phyloP scores from a whole-genome alignment of 345 rosid species.

The Eucalyptus tenuipes region DNA sequence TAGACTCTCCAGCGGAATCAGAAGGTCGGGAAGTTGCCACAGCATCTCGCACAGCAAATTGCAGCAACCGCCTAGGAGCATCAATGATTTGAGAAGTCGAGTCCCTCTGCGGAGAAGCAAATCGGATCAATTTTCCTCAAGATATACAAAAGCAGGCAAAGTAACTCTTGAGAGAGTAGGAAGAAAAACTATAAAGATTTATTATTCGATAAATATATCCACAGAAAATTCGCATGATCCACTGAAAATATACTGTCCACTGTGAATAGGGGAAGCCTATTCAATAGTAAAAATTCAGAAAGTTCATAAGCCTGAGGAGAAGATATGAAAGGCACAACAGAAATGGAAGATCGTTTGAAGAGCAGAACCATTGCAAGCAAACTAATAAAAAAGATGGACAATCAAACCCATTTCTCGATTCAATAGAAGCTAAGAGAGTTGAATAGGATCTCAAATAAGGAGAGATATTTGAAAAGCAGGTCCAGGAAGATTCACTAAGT shows the following conservation, averaged over 20 bases:
- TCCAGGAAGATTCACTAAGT: neutral
- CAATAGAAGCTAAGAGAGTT: neutral
- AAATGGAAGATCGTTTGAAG: neutral
- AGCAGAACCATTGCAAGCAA: neutral
- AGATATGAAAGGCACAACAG: neutral
- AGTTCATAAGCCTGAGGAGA: neutral
- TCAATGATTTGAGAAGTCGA: constrained; percentile 32
- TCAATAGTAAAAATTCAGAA: neutral
- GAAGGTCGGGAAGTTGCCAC: constrained; percentile 55
- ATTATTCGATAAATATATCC: neutral
- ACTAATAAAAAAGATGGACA: neutral
- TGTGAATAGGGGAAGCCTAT: neutral
- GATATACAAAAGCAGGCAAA: neutral
- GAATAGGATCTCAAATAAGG: neutral
- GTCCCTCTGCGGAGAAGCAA: constrained; percentile 43
- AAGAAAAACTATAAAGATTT: neutral
- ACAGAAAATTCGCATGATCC: neutral
- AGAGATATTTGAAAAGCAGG: neutral
- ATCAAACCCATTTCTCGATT: neutral
- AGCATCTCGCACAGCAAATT: constrained; percentile 95
- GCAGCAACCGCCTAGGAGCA: constrained; percentile 86
- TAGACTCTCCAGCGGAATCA: constrained; percentile 31
- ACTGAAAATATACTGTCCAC: neutral
- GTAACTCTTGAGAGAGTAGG: neutral
- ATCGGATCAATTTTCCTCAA: neutral